These are phyloP conservation scores for Barnettozyma populi DNA, from an alignment of 805 yeast genomes.

Conservation along the genomic window DNA sequence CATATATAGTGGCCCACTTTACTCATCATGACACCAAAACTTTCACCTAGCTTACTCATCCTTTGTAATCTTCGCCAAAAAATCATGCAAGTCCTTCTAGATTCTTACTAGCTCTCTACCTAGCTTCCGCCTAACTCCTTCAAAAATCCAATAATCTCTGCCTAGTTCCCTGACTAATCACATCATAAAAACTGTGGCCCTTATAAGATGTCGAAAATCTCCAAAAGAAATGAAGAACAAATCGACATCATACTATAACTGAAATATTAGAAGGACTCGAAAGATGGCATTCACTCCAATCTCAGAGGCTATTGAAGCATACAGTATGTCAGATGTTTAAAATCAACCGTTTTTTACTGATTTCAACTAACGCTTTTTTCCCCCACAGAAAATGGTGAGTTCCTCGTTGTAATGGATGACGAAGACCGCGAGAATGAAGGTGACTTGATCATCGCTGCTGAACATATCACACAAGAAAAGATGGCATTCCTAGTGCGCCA, in stretches of 20 bases:
- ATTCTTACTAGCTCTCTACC: neutral
- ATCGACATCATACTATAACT: neutral
- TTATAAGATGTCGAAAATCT: neutral
- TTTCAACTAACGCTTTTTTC: conserved; percentile 4
- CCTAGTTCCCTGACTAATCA: neutral
- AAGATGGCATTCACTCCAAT: conserved; percentile 42
- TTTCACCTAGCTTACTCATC: neutral
- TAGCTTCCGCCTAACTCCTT: neutral
- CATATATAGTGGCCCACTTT: neutral
- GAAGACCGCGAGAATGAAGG: conserved; percentile 97
- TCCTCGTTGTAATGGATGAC: conserved; percentile 94
- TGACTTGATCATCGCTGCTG: conserved; percentile 92
- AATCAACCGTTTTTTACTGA: neutral
- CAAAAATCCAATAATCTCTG: neutral
- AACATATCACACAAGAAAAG: conserved; percentile 65
- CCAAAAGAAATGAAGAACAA: neutral
- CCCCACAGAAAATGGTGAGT: conserved; percentile 36
- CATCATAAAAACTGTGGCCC: conserved; percentile 5
- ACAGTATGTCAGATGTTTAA: conserved; percentile 32
- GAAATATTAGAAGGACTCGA: neutral
- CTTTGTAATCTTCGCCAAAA: neutral
- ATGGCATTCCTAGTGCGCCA: conserved; percentile 93
- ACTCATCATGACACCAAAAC: neutral
- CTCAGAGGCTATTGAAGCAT: conserved; percentile 68
- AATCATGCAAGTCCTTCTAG: neutral